Conservation (phyloP, 768 basidiomycete genomes). For the Termitomyces sp. region DNA sequence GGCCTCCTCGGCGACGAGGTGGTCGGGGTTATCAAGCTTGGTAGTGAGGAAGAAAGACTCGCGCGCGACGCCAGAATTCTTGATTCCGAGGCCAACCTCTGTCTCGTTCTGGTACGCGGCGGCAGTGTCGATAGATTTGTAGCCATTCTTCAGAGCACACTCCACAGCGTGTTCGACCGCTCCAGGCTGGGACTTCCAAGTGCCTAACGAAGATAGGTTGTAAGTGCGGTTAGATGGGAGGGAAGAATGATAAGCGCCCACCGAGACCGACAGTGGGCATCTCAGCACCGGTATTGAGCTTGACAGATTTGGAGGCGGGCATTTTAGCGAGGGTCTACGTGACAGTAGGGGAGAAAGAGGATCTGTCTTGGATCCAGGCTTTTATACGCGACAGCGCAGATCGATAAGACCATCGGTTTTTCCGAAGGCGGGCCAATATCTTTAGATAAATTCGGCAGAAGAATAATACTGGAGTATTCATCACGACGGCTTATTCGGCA, state of each 20-base stretch:
- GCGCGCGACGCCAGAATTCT: conserved; percentile 66
- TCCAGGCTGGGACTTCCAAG: conserved; percentile 73
- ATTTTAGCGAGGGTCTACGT: conserved; percentile 23
- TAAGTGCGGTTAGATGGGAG: background rate
- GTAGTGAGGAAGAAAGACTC: conserved; percentile 77
- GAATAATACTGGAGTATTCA: background rate
- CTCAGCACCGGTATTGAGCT: conserved; percentile 70
- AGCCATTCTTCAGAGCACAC: conserved; percentile 68
- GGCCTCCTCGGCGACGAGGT: conserved; percentile 52
- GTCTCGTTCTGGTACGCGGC: conserved; percentile 68
- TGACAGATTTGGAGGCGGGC: conserved; percentile 46
- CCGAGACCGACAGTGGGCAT: conserved; percentile 77
- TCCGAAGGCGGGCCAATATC: conserved; percentile 1
- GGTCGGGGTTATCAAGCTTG: conserved; percentile 63
- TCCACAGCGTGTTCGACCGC: conserved; percentile 71
- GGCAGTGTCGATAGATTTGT: conserved; percentile 70
- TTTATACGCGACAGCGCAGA: conserved; percentile 6
- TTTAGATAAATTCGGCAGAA: background rate
- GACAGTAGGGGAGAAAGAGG: conserved; percentile 1
- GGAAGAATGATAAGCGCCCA: conserved; percentile 18
- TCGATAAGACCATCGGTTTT: conserved; percentile 17
- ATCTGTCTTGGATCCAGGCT: background rate
- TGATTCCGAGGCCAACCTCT: conserved; percentile 81
- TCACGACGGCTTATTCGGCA: background rate
- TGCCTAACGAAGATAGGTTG: conserved; percentile 37